A percentile compares a stretch with the other conserved stretches of the same genome.
Conservation (phyloP, 345 rosid species). For the Citrus glauca region DNA sequence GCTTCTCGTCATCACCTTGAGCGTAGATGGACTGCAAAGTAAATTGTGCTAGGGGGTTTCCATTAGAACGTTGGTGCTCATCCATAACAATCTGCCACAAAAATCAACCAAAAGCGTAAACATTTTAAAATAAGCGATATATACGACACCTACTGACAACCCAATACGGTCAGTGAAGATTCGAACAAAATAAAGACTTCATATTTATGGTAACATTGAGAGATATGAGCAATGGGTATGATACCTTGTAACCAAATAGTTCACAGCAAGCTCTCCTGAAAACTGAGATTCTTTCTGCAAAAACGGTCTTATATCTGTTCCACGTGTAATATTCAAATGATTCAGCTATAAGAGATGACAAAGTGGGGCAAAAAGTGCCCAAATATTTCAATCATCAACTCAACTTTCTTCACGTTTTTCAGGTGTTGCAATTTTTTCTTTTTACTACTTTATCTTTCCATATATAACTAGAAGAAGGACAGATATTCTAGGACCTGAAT, state of each 20-base stretch:
- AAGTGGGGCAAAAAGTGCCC: neutral
- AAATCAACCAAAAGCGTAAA: neutral
- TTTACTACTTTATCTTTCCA: no score
- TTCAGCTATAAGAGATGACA: conserved; percentile 9
- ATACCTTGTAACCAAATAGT: conserved; percentile 97
- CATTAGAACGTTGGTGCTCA: no score
- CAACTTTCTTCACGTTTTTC: no score
- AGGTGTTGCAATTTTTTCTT: no score
- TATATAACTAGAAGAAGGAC: no score
- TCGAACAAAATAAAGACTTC: conserved; percentile 4
- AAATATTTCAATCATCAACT: neutral
- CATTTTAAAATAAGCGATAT: neutral
- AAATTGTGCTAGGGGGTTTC: no score
- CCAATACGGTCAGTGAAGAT: neutral
- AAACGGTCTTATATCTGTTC: conserved; percentile 88
- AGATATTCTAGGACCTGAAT: no score
- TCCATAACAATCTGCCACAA: no score
- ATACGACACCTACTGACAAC: neutral
- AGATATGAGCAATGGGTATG: neutral
- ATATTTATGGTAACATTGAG: neutral
- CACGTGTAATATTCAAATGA: no score
- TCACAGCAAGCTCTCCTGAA: conserved; percentile 97
- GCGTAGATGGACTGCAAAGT: no score
- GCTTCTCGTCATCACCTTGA: no score
- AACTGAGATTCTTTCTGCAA: conserved; percentile 94